Percentiles rank a stretch among this genome's conserved stretches.
These are phyloP conservation scores for Ramularia endophylla DNA, from an alignment of 2,329 filamentous ascomycete genomes.

Conservation along the genomic window DNA sequence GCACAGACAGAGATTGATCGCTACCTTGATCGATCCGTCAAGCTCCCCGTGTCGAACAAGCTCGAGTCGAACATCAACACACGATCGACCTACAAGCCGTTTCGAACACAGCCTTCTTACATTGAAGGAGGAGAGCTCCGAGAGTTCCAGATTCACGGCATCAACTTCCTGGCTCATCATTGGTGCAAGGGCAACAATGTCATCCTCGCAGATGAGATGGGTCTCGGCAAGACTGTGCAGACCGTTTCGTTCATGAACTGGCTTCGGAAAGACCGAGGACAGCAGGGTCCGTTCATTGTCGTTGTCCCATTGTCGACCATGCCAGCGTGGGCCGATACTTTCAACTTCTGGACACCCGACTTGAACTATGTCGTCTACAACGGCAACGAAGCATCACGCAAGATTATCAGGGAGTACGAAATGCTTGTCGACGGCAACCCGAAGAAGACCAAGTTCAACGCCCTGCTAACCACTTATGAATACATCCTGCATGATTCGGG, in stretches of 20 bases:
- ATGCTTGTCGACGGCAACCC: slow-evolving; percentile 79
- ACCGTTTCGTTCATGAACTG: slow-evolving; percentile 96
- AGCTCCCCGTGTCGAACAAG: slow-evolving; percentile 73
- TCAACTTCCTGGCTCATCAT: slow-evolving; percentile 94
- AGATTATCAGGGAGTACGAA: slow-evolving; percentile 85
- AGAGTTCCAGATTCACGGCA: slow-evolving; percentile 85
- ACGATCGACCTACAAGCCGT: slow-evolving; percentile 62
- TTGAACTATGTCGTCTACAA: slow-evolving; percentile 97
- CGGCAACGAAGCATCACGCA: slow-evolving; percentile 78
- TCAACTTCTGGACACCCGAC: slow-evolving; percentile 93
- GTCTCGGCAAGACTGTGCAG: slow-evolving; percentile 95
- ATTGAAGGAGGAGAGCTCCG: slow-evolving; percentile 79
- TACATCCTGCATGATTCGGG: slow-evolving; percentile 83
- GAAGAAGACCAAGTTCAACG: slow-evolving; percentile 90
- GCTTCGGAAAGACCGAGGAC: slow-evolving; percentile 80
- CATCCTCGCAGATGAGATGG: slow-evolving; percentile 98
- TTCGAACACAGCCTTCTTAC: slow-evolving; percentile 79
- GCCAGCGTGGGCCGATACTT: slow-evolving; percentile 96
- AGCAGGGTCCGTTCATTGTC: slow-evolving; percentile 93
- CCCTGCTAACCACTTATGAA: slow-evolving; percentile 96
- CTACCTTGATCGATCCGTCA: slow-evolving; percentile 75
- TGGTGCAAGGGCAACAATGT: slow-evolving; percentile 94
- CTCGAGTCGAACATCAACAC: slow-evolving; percentile 70
- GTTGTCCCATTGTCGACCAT: slow-evolving; percentile 97
- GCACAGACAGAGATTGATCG: slow-evolving; percentile 89